Evolutionary conservation across 768 basidiomycete genomes (phyloP).

Genomic region (Collybia sp.): DNA sequence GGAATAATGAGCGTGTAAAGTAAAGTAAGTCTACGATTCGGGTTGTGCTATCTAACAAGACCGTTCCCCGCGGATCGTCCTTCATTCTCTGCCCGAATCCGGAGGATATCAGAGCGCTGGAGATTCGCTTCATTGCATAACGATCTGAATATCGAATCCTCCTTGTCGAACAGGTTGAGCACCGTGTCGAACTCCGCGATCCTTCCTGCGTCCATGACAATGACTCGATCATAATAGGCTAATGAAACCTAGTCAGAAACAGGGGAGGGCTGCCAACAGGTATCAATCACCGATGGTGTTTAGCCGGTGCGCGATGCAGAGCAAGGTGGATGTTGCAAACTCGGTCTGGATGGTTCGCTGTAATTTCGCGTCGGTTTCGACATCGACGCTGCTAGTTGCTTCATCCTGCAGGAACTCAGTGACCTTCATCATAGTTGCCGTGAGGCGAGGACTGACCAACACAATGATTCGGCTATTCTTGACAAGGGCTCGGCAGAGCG

Average conservation of each 20-base stretch:
- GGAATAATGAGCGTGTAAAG: too few species aligned
- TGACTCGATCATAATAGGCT: conserved; percentile 64
- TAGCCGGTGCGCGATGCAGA: conserved; percentile 54
- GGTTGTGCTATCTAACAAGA: too few species aligned
- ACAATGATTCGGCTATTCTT: conserved; percentile 58
- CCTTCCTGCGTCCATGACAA: conserved; percentile 68
- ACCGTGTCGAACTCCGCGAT: conserved; percentile 77
- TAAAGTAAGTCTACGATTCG: too few species aligned
- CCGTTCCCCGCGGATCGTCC: background rate
- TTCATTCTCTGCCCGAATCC: conserved; percentile 34
- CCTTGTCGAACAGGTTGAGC: conserved; percentile 54
- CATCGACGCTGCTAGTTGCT: conserved; percentile 58
- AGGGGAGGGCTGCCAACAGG: background rate
- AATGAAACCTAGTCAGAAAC: background rate
- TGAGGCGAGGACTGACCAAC: conserved; percentile 30
- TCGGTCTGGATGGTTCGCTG: conserved; percentile 62
- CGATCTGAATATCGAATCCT: conserved; percentile 63
- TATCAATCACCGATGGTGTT: conserved; percentile 51
- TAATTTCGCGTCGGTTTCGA: conserved; percentile 56
- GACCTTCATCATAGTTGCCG: background rate
- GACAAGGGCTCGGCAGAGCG: conserved; percentile 57
- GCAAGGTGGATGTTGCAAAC: conserved; percentile 46
- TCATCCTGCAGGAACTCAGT: conserved; percentile 41
- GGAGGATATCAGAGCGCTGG: conserved; percentile 48
- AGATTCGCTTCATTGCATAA: conserved; percentile 66